Percentiles rank a stretch among this genome's conserved stretches.
Evolutionary conservation across 768 basidiomycete genomes (phyloP).

Genomic region (Amanita jacksonii): DNA sequence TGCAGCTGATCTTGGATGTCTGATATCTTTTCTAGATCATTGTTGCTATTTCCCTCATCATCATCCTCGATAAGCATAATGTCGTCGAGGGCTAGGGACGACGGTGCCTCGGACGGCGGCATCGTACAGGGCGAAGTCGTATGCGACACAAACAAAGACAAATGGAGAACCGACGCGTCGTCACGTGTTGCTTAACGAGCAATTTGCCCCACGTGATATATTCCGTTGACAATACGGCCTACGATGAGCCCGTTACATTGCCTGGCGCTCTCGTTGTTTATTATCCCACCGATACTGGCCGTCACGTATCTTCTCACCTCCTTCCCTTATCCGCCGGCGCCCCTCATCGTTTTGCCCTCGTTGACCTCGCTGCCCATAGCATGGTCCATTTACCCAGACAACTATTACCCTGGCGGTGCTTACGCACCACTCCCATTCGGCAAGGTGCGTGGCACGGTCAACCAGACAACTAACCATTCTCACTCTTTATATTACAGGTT

Average conservation of each 20-base stretch:
- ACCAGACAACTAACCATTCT: not conserved
- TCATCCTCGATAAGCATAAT: slow-evolving; percentile 7
- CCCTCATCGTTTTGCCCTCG: slow-evolving; percentile 42
- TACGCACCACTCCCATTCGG: slow-evolving; percentile 63
- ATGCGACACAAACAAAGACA: slow-evolving; percentile 1
- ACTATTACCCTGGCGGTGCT: slow-evolving; percentile 52
- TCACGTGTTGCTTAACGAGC: not conserved
- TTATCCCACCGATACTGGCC: slow-evolving; percentile 52
- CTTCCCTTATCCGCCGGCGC: slow-evolving; percentile 52
- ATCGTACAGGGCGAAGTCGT: slow-evolving; percentile 2
- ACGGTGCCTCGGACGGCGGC: slow-evolving; percentile 1
- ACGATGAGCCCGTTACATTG: slow-evolving; percentile 30
- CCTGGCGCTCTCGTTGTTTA: slow-evolving; percentile 44
- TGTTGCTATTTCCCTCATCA: not conserved
- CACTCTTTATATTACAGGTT: slow-evolving; percentile 28
- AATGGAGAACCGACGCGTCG: slow-evolving; percentile 5
- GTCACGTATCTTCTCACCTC: slow-evolving; percentile 51
- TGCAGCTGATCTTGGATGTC: slow-evolving; percentile 27
- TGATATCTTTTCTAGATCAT: not conserved
- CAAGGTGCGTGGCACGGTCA: slow-evolving; percentile 29
- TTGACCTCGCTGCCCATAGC: slow-evolving; percentile 49
- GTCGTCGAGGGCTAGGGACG: slow-evolving; percentile 6
- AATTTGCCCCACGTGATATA: not conserved
- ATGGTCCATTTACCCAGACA: slow-evolving; percentile 65
- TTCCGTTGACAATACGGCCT: slow-evolving; percentile 17